Evolutionary conservation across 495 filamentous ascomycete species (phyloP).

Genomic region (Usnea hakonensis): DNA sequence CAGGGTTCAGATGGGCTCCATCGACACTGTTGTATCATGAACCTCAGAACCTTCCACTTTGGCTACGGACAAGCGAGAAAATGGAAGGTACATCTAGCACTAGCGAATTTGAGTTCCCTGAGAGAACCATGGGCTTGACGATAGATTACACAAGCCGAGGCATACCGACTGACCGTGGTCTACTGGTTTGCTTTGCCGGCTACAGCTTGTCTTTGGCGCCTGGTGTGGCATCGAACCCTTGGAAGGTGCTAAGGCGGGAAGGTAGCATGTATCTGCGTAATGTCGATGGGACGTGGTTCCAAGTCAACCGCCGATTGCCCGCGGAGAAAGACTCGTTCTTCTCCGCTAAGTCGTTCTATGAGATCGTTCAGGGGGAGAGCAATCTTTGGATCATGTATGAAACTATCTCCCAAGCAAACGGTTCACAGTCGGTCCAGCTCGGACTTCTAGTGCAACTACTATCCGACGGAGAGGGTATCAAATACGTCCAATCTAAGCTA

Average conservation of each 20-base stretch:
- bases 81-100: not conserved
- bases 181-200: not conserved
- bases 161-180: not conserved
- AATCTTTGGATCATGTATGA: not conserved
- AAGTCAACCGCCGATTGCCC: not conserved
- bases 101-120: too few species aligned
- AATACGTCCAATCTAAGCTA: not conserved
- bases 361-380: not conserved
- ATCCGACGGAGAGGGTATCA: not conserved
- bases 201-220: not conserved
- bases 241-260: not conserved
- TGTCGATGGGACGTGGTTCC: not conserved
- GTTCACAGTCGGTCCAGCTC: too few species aligned
- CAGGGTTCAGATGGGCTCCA: constrained; percentile 6
- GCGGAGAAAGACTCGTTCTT: not conserved
- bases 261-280: not conserved
- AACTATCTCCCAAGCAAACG: not conserved
- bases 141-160: not conserved
- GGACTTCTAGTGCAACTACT: not conserved
- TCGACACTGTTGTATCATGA: not conserved
- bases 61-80: not conserved
- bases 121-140: not conserved
- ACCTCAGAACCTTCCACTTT: not conserved
- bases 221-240: not conserved
- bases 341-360: not conserved